Conservation (phyloP, 345 rosid genomes). For the Euclidium syriacum region DNA sequence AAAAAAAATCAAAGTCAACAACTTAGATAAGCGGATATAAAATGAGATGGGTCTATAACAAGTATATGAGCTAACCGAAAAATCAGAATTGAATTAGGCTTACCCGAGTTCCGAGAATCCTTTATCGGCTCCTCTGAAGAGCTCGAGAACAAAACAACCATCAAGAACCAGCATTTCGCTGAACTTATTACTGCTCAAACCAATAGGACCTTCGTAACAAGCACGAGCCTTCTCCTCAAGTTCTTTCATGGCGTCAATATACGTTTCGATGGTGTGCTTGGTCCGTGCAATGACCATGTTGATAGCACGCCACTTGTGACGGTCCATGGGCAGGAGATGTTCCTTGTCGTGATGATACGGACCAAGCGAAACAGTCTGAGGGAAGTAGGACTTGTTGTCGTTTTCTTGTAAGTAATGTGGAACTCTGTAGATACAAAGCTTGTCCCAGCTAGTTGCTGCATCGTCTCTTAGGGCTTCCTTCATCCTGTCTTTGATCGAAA, state of each 20-base stretch:
- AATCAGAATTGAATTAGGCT: not conserved
- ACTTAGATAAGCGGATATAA: not conserved
- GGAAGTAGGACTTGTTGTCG: conserved; percentile 57
- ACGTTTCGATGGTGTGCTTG: conserved; percentile 41
- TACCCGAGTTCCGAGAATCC: conserved; percentile 56
- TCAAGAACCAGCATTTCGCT: conserved; percentile 78
- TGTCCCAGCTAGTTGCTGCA: conserved; percentile 51
- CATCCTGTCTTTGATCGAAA: conserved; percentile 57
- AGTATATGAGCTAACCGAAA: not conserved
- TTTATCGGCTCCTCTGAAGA: conserved; percentile 57
- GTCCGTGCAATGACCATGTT: conserved; percentile 52
- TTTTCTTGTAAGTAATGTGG: conserved; percentile 36
- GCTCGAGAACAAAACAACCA: conserved; percentile 71
- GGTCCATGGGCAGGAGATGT: conserved; percentile 57
- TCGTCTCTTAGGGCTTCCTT: conserved; percentile 54
- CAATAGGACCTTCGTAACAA: conserved; percentile 56
- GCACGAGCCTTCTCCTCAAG: conserved; percentile 61
- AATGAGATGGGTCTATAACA: no score
- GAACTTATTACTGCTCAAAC: conserved; percentile 61
- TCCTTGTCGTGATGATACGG: conserved; percentile 60
- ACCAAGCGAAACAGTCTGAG: conserved; percentile 78
- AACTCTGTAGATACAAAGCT: conserved; percentile 21
- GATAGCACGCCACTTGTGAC: conserved; percentile 66
- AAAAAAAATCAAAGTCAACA: not conserved
- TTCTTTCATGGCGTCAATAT: conserved; percentile 53